Evolutionary conservation across 257 asterid species (phyloP), one percentile per base, ranked within the genome.

Genomic region (Solanum sparsipilum): DNA sequence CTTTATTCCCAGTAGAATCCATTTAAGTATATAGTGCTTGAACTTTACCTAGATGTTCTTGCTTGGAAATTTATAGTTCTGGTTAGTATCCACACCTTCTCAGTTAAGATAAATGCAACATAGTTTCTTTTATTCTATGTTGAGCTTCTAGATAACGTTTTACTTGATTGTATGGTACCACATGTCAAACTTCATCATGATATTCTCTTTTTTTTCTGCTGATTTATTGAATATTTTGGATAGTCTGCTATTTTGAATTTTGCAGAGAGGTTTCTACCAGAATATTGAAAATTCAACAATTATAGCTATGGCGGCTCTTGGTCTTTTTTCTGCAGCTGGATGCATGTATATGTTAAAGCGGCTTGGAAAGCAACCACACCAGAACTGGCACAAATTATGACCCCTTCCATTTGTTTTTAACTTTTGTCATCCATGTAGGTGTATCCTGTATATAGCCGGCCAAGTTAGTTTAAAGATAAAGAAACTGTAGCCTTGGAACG

Each of bases 311-410:
- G 94, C 93, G 4, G 94, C 97, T 34, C 84, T 93, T 52, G 93
- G 96, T 82, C 91, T 95, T 35, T 94, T 94, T 87, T 92, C 97
- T 11, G 94, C 97, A 31, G 98, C 96, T 83, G 92, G 94, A 74
- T 94, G 98, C 93, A 94, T 96, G 98, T 89, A 92, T 92, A 85
- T 92, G 88, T 90, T 96, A 87, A 94, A 89, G 87, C 95, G 90
- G 70, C 90, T 93, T 90, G 99, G 96, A 70, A 94, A 93, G 91
- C 98, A 94, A 85, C 95, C 92, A 88, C 94, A 93, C 90, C 97
- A 92, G 86, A 92, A 92, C 75, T 90, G 91, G 91, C 96, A 89
- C 87, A 90, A 89, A 91, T 91, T 92, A 91, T 96, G 93, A 93
- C 86, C 8, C 63, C 10, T 48, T 58, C 35, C 32, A n/a, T 44